A percentile compares a stretch with the other conserved stretches of the same genome.
Conservation (phyloP, 2,329 filamentous ascomycete species). For the Trichoderma oligosporum region DNA sequence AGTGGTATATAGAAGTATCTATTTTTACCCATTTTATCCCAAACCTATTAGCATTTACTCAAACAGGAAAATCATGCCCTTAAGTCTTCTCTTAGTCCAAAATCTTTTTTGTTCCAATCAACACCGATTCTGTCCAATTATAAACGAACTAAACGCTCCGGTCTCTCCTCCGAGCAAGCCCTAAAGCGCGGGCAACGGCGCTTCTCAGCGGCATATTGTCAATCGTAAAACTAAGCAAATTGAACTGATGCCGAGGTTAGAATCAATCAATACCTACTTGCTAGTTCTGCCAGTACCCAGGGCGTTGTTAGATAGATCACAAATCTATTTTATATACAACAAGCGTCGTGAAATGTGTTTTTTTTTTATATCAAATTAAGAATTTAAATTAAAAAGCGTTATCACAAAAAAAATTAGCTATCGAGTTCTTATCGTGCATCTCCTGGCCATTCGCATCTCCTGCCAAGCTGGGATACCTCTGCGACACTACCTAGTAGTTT, state of each 20-base stretch:
- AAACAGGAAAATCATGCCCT: no score
- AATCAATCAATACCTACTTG: no score
- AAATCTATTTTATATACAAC: no score
- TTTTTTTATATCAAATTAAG: no score
- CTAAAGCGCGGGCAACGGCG: not conserved
- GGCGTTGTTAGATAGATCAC: no score
- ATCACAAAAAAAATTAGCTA: not conserved
- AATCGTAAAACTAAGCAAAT: not conserved
- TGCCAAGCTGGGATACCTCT: conserved; percentile 17
- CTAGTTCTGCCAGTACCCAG: no score
- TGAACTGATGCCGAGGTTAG: not conserved
- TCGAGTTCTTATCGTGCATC: not conserved
- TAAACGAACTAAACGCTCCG: no score
- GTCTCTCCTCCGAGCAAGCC: not conserved
- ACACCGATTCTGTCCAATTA: no score
- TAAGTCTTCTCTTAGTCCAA: no score
- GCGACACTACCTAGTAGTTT: conserved; percentile 6
- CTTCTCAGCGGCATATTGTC: conserved; percentile 2
- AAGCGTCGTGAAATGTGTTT: no score
- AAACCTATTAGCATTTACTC: not conserved
- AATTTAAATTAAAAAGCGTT: not conserved
- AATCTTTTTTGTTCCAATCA: no score
- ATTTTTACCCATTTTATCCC: not conserved
- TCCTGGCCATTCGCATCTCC: conserved; percentile 13
- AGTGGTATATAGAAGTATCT: not conserved